These are phyloP conservation scores for Fusarium sp. DNA, from an alignment of 2,329 filamentous ascomycete genomes.

Conservation along the genomic window DNA sequence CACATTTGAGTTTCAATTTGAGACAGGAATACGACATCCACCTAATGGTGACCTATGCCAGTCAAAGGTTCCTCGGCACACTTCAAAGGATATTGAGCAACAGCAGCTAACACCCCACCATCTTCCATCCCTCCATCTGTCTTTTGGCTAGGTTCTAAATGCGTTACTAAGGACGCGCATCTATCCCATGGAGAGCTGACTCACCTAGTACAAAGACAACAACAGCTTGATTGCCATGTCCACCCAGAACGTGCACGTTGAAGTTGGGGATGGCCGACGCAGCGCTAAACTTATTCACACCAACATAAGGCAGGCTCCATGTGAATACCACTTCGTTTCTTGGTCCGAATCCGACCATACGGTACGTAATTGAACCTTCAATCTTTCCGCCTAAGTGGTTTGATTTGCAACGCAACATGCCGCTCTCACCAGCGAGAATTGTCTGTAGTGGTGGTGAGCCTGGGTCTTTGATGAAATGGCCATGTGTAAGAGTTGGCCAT, in stretches of 20 bases:
- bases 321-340: neutral
- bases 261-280: constrained; percentile 2
- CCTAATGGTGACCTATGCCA: neutral
- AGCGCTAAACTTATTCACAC: neutral
- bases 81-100: neutral
- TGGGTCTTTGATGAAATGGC: neutral
- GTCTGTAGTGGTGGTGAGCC: neutral
- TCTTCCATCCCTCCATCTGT: neutral
- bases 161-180: neutral
- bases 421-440: constrained; percentile 22
- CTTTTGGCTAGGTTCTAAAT: neutral
- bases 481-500: constrained; percentile 1
- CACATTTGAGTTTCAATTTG: neutral
- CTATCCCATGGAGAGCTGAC: neutral
- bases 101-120: neutral
- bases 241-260: constrained; percentile 1
- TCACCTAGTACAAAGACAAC: constrained; percentile 25
- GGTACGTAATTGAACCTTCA: constrained; percentile 15
- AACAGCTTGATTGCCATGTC: constrained; percentile 11
- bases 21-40: neutral
- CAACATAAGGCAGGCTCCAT: constrained; percentile 13
- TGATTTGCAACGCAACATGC: constrained; percentile 20
- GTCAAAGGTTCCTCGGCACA: neutral
- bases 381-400: constrained; percentile 1
- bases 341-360: neutral